A percentile compares a stretch with the other conserved stretches of the same genome.
phyloP scores from a whole-genome alignment of 768 basidiomycete species.

The Xerocomus spinulosus region DNA sequence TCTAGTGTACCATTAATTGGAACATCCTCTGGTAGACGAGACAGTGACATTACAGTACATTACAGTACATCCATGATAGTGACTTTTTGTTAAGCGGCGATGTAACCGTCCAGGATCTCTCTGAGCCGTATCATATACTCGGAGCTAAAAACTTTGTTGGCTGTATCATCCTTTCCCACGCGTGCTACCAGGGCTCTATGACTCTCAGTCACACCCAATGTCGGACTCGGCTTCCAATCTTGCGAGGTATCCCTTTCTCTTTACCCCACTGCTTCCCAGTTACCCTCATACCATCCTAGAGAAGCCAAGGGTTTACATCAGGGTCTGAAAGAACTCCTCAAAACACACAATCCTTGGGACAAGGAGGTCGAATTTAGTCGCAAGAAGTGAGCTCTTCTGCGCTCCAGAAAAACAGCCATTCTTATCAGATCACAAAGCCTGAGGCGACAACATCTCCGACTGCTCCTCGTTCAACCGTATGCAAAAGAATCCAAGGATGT shows the following conservation, averaged over 20 bases:
- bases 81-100: not conserved
- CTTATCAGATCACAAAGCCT: slow-evolving; percentile 41
- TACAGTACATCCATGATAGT: too few relatives aligned
- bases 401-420: slow-evolving; percentile 5
- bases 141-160: not conserved
- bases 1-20: too few relatives aligned
- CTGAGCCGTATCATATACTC: too few relatives aligned
- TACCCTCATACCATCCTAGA: slow-evolving; percentile 36
- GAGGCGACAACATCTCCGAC: slow-evolving; percentile 62
- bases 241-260: slow-evolving; percentile 27
- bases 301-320: slow-evolving; percentile 77
- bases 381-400: slow-evolving; percentile 59
- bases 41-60: too few relatives aligned
- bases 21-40: too few relatives aligned
- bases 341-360: slow-evolving; percentile 73
- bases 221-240: slow-evolving; percentile 39
- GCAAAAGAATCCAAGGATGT: slow-evolving; percentile 73
- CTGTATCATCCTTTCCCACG: slow-evolving; percentile 23
- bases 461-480: slow-evolving; percentile 65
- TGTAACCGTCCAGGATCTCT: too few relatives aligned
- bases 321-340: slow-evolving; percentile 69
- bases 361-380: slow-evolving; percentile 83
- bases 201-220: slow-evolving; percentile 26
- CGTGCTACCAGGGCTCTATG: slow-evolving; percentile 22
- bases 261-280: not conserved